Evolutionary conservation across 441 rosid genomes (phyloP).

Genomic region (Hura crepitans): DNA sequence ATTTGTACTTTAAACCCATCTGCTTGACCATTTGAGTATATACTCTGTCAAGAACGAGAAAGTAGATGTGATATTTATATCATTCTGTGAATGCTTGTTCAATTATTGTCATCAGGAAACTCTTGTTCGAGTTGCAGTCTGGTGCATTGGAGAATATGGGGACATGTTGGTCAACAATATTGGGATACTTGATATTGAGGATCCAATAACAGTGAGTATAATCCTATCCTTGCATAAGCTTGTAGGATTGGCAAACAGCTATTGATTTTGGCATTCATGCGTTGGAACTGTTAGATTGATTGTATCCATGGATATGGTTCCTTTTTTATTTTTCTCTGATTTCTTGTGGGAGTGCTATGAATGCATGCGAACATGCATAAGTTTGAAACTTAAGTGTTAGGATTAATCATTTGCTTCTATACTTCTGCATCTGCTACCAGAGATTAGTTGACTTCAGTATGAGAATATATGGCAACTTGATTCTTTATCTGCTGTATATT

Average conservation of each 20-base stretch:
- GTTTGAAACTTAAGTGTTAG: not conserved
- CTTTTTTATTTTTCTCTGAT: not conserved
- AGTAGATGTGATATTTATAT: slow-evolving; percentile 8
- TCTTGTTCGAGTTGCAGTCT: slow-evolving; percentile 90
- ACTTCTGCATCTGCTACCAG: not conserved
- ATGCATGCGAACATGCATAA: not conserved
- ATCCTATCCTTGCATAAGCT: slow-evolving; percentile 19
- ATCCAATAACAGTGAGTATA: slow-evolving; percentile 77
- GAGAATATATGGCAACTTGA: not conserved
- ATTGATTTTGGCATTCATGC: not conserved
- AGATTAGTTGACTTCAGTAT: not conserved
- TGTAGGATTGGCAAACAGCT: slow-evolving; percentile 14
- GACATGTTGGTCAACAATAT: slow-evolving; percentile 81
- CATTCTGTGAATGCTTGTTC: slow-evolving; percentile 13
- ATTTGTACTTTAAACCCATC: slow-evolving; percentile 20
- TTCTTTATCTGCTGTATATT: not conserved
- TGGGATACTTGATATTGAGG: slow-evolving; percentile 83
- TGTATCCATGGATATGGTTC: not conserved
- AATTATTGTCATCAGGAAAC: slow-evolving; percentile 53
- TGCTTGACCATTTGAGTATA: slow-evolving; percentile 22
- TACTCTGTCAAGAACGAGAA: slow-evolving; percentile 8
- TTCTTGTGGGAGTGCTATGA: slow-evolving; percentile 1
- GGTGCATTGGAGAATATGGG: slow-evolving; percentile 99
- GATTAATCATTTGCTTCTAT: not conserved
- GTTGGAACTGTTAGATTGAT: not conserved